Percentiles rank a stretch among this genome's conserved stretches.
These are phyloP conservation scores for Umbelopsis sp. DNA, from an alignment of 192 early-diverging fungal genomes.

Conservation along the genomic window DNA sequence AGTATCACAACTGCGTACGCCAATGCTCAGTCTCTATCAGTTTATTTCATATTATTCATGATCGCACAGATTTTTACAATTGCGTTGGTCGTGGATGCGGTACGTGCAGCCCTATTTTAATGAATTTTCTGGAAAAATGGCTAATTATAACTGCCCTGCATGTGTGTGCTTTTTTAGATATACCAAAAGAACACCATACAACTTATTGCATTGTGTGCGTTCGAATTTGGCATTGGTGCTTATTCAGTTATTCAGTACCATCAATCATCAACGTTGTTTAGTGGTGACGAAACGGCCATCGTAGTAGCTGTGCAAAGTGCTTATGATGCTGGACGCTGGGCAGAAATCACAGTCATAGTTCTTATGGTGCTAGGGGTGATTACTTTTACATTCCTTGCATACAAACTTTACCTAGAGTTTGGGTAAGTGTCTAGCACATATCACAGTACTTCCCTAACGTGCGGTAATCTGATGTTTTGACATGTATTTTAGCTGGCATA, in stretches of 20 bases:
- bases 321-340: slow-evolving; percentile 32
- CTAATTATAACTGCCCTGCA: slow-evolving; percentile 8
- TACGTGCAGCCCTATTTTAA: slow-evolving; percentile 28
- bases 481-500: slow-evolving; percentile 52
- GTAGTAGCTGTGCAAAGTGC: slow-evolving; percentile 22
- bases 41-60: slow-evolving; percentile 89
- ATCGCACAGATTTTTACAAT: slow-evolving; percentile 85
- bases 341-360: slow-evolving; percentile 58
- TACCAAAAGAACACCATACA: slow-evolving; percentile 94
- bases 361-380: slow-evolving; percentile 53
- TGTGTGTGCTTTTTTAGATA: slow-evolving; percentile 49
- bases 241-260: slow-evolving; percentile 74
- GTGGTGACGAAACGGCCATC: slow-evolving; percentile 21
- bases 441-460: neutral
- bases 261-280: slow-evolving; percentile 45
- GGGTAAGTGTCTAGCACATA: slow-evolving; percentile 35
- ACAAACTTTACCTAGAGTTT: slow-evolving; percentile 77
- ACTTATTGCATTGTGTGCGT: slow-evolving; percentile 72
- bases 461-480: neutral
- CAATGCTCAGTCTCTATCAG: slow-evolving; percentile 58
- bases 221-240: slow-evolving; percentile 62
- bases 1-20: slow-evolving; percentile 32
- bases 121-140: neutral
- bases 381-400: slow-evolving; percentile 53
- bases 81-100: slow-evolving; percentile 83